Evolutionary conservation across 169 alveolate species (phyloP).

Genomic region (Plasmodium vinckei): DNA sequence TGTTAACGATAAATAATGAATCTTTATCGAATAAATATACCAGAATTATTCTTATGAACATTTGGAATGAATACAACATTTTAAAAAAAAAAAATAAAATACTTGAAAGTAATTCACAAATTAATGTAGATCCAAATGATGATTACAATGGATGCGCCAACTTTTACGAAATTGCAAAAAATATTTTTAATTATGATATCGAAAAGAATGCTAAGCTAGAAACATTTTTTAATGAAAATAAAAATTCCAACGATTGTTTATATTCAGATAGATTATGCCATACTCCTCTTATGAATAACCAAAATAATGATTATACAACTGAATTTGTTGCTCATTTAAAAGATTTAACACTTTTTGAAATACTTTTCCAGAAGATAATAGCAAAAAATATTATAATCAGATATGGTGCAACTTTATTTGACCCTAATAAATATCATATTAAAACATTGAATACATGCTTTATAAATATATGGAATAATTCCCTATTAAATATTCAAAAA

Average conservation of each 20-base stretch:
- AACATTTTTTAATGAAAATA: too few relatives aligned
- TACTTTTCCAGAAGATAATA: conserved; percentile 3
- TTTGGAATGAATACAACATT: background rate
- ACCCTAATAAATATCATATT: background rate
- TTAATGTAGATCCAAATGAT: background rate
- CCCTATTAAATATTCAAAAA: background rate
- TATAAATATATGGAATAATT: background rate
- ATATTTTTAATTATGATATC: too few relatives aligned
- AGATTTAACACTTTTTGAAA: background rate
- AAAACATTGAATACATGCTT: background rate
- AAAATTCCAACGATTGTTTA: too few relatives aligned
- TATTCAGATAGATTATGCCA: too few relatives aligned
- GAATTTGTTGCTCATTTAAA: too few relatives aligned
- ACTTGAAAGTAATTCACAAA: background rate
- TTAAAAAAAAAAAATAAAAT: conserved; percentile 25
- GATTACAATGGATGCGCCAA: background rate
- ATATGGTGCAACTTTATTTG: background rate
- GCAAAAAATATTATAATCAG: background rate
- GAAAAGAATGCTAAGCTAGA: too few relatives aligned
- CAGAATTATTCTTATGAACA: background rate
- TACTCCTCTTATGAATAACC: too few relatives aligned
- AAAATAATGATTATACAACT: too few relatives aligned
- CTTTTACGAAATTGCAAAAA: background rate
- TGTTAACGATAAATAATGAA: background rate
- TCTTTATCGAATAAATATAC: conserved; percentile 1